Conservation (phyloP, 1,284 basidiomycete species). For the Chalciporus piperatoides region DNA sequence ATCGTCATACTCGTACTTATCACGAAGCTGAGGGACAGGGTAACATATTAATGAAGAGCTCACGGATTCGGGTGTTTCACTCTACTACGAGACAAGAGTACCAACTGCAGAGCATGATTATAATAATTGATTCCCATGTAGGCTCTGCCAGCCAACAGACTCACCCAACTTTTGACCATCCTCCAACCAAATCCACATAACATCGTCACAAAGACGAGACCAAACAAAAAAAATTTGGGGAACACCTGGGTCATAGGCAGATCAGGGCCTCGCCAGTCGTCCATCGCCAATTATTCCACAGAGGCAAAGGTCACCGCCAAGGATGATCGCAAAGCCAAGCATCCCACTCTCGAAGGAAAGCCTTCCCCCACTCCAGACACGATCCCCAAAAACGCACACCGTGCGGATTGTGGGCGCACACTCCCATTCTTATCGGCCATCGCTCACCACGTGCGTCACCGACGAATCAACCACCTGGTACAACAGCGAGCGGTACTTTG, state of each 20-base stretch:
- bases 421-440: conserved; percentile 21
- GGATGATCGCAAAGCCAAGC: conserved; percentile 17
- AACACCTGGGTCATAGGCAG: conserved; percentile 28
- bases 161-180: not conserved
- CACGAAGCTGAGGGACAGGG: too few species aligned
- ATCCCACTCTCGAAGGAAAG: conserved; percentile 30
- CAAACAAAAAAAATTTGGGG: conserved; percentile 33
- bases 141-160: too few species aligned
- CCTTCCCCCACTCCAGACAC: conserved; percentile 31
- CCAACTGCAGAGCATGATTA: too few species aligned
- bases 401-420: conserved; percentile 25
- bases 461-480: conserved; percentile 19
- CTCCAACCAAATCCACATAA: not conserved
- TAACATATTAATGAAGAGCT: too few species aligned
- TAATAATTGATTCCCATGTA: too few species aligned
- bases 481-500: conserved; percentile 1
- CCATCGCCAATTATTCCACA: conserved; percentile 23
- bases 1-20: too few species aligned
- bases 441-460: conserved; percentile 20
- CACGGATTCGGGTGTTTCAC: too few species aligned
- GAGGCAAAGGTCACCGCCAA: conserved; percentile 14
- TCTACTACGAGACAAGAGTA: too few species aligned
- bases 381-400: conserved; percentile 24
- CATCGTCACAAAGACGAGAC: conserved; percentile 29
- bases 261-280: conserved; percentile 28